These are phyloP conservation scores for Pinus albicaulis DNA, from an alignment of 75 land plant species.

Conservation along the genomic window DNA sequence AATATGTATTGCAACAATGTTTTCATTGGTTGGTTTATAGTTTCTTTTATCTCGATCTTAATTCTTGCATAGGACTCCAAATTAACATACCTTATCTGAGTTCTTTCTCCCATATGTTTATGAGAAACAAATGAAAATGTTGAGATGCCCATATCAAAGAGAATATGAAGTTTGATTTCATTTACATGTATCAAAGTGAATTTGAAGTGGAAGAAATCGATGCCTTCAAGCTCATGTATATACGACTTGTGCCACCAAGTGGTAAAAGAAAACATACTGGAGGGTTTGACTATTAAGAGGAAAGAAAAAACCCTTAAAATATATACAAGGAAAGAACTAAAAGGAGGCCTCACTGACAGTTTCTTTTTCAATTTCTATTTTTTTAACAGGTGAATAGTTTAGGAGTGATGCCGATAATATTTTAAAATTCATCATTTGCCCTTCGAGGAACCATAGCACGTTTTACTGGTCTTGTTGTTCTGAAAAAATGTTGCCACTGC, in stretches of 20 bases:
- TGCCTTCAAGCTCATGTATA: background rate
- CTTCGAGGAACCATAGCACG: conserved; percentile 93
- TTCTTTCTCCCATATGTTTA: background rate
- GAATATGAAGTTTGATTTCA: background rate
- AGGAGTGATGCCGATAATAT: conserved; percentile 99
- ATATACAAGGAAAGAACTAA: background rate
- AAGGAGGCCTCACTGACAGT: background rate
- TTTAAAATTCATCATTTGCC: conserved; percentile 95
- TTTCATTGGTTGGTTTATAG: too few relatives aligned
- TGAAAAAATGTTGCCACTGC: conserved; percentile 87
- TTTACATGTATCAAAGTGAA: background rate
- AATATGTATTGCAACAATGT: too few relatives aligned
- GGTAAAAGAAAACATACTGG: background rate
- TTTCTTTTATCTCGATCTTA: too few relatives aligned
- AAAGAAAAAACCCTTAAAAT: background rate
- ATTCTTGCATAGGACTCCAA: too few relatives aligned
- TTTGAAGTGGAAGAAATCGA: background rate
- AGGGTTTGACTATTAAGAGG: background rate
- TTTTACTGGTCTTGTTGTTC: conserved; percentile 71
- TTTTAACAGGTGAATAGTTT: conserved; percentile 87
- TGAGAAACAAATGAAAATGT: background rate
- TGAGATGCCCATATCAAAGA: background rate
- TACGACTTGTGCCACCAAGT: background rate
- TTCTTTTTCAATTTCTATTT: background rate
- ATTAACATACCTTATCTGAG: background rate